phyloP scores from a whole-genome alignment of 1,284 basidiomycete species.

The Leccinum fuscescens region DNA sequence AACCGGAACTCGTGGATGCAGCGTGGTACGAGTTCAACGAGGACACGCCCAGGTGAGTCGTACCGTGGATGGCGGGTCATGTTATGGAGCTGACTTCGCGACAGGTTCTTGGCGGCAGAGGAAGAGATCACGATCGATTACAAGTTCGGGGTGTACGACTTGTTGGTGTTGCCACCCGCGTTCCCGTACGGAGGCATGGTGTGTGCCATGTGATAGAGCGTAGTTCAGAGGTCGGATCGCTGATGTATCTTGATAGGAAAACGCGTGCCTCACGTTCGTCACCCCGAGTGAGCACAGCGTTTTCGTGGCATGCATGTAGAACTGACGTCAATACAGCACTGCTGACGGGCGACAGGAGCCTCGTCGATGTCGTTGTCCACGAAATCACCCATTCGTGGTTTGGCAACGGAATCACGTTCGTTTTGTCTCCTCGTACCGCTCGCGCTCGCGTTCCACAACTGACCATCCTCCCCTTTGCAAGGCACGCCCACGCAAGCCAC shows the following conservation, averaged over 20 bases:
- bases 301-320: neutral
- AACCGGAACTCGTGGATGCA: slow-evolving; percentile 78
- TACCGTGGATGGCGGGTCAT: neutral
- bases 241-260: slow-evolving; percentile 51
- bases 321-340: slow-evolving; percentile 52
- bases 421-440: neutral
- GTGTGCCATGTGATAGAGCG: neutral
- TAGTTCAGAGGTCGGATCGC: neutral
- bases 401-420: slow-evolving; percentile 81
- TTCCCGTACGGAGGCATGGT: neutral
- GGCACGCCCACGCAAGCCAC: slow-evolving; percentile 68
- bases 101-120: slow-evolving; percentile 73
- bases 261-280: slow-evolving; percentile 82
- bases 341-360: slow-evolving; percentile 77
- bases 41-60: slow-evolving; percentile 67
- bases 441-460: neutral
- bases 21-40: slow-evolving; percentile 88
- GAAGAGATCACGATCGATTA: slow-evolving; percentile 69
- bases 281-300: slow-evolving; percentile 65
- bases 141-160: slow-evolving; percentile 87
- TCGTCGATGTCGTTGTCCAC: slow-evolving; percentile 86
- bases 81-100: neutral
- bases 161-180: slow-evolving; percentile 64
- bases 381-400: slow-evolving; percentile 83
- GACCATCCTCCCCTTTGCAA: slow-evolving; percentile 35